Evolutionary conservation across 1,284 basidiomycete species (phyloP).

Genomic region (Apiotrichum brassicae): DNA sequence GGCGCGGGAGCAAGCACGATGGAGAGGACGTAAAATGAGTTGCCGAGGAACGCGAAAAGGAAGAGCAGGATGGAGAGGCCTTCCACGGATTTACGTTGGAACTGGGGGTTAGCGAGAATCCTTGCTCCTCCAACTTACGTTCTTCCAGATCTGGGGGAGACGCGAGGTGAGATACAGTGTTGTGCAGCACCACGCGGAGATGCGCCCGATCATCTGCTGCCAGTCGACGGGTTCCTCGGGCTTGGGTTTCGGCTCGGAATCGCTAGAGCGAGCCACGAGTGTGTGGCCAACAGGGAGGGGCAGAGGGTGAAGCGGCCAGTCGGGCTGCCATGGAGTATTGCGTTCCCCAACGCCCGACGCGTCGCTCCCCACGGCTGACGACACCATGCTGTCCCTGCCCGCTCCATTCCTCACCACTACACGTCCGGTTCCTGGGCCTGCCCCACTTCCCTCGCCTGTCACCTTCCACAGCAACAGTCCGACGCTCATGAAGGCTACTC

Average conservation of each 20-base stretch:
- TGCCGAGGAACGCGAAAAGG: slow-evolving; percentile 83
- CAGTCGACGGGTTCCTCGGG: slow-evolving; percentile 3
- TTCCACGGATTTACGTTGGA: slow-evolving; percentile 82
- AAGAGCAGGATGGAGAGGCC: slow-evolving; percentile 91
- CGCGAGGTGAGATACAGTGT: slow-evolving; percentile 83
- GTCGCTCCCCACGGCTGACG: no score
- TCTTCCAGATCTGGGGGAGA: slow-evolving; percentile 94
- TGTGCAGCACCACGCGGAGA: slow-evolving; percentile 87
- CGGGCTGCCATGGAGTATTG: slow-evolving; percentile 4
- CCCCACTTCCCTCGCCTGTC: no score
- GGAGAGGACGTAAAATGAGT: slow-evolving; percentile 79
- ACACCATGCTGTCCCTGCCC: no score
- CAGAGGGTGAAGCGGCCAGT: slow-evolving; percentile 3
- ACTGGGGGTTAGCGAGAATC: slow-evolving; percentile 52
- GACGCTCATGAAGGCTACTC: slow-evolving; percentile 46
- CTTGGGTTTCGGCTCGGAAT: not conserved
- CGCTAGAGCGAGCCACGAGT: not conserved
- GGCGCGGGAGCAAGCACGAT: slow-evolving; percentile 53
- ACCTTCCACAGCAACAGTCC: slow-evolving; percentile 25
- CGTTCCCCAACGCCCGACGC: no score
- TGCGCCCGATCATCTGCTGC: slow-evolving; percentile 60
- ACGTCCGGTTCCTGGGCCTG: not conserved
- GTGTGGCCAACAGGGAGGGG: not conserved
- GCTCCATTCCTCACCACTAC: not conserved
- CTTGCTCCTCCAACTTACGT: slow-evolving; percentile 57